Conservation (phyloP, 345 rosid species). For the Hypericum androsaemum region DNA sequence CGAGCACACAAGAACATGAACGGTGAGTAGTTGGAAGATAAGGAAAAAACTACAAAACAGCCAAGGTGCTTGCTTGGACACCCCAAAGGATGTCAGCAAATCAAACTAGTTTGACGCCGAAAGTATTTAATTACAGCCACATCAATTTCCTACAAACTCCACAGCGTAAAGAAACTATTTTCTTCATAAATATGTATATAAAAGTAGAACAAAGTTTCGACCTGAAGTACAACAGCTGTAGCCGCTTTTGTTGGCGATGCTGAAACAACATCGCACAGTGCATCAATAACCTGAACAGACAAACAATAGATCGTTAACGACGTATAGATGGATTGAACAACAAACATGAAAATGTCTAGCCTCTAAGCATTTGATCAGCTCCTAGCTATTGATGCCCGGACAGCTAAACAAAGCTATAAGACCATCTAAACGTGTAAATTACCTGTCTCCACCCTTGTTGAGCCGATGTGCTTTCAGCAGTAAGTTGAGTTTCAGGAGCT, state of each 20-base stretch:
- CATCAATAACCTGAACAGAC: conserved; percentile 70
- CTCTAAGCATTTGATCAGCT: neutral
- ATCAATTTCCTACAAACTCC: too few species aligned
- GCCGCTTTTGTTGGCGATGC: conserved; percentile 88
- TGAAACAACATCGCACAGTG: conserved; percentile 86
- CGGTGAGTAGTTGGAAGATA: conserved; percentile 16
- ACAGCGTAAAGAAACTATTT: conserved; percentile 4
- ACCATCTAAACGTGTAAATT: conserved; percentile 8
- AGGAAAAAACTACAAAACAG: conserved; percentile 6
- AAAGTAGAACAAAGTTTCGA: conserved; percentile 32
- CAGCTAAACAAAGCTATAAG: neutral
- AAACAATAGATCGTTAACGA: conserved; percentile 11
- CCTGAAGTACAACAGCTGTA: conserved; percentile 96
- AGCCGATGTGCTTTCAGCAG: conserved; percentile 92
- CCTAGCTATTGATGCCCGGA: neutral
- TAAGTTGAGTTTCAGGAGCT: conserved; percentile 81
- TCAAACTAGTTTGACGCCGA: conserved; percentile 9
- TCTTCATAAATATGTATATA: conserved; percentile 1
- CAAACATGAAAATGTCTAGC: too few species aligned
- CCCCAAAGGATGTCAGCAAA: conserved; percentile 3
- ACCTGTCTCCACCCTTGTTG: conserved; percentile 99
- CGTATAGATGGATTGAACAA: too few species aligned
- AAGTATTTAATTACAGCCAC: neutral
- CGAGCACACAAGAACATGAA: conserved; percentile 20
- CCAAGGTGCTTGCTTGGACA: conserved; percentile 8